Base-by-base conservation (phyloP, 371 early-diverging fungal species). In the Mortierella sp. region DNA sequence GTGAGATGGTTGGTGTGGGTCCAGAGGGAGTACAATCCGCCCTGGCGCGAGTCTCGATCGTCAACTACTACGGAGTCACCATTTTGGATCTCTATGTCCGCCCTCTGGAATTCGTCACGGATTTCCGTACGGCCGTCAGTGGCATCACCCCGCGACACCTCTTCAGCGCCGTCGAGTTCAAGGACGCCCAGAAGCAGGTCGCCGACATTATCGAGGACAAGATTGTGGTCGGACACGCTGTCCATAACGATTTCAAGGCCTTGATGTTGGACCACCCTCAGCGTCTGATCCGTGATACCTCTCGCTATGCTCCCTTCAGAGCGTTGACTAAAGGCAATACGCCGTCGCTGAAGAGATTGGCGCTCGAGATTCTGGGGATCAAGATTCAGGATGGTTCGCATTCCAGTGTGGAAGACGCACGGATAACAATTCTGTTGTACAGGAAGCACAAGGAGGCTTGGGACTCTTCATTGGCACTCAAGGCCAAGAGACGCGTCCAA, bases 1-100 rank as follows among this genome's bases (percentile, higher is more conserved):
- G 99, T 86, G 99, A 99, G 86, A 99, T 98, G 99, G 99, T 99
- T 61, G 99, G 98, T 41, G 95, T 95, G n/a, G 98, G 98, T 2
- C 89, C 90, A 19, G 92, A 91, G 40, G 99, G 97, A 3, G 73
- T 50, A 14, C 85, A 92, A 41, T 96, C 97, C 7, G 95, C 92
- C 19, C 84, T 99, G 65, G 99, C 98, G 1, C 92, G 99, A 37
- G 97, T 99, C 24, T 92, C 93, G 61, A 83, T 99, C 11, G 98
- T 99, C 73, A 98, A 99, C 87, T 98, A 88, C 85, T 91, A 96
- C 74, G 99, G 99, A 22, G 93, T 95, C 58, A 89, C 92, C 0
- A 66, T 99, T 2, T 77, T 97, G 73, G 99, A 99, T 90, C 89
- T 87, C 3, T 98, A 87, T 86, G 98, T 98, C 6, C 85, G 88